Conservation (phyloP, 2,329 filamentous ascomycete genomes). For the Penicillium occitanis region DNA sequence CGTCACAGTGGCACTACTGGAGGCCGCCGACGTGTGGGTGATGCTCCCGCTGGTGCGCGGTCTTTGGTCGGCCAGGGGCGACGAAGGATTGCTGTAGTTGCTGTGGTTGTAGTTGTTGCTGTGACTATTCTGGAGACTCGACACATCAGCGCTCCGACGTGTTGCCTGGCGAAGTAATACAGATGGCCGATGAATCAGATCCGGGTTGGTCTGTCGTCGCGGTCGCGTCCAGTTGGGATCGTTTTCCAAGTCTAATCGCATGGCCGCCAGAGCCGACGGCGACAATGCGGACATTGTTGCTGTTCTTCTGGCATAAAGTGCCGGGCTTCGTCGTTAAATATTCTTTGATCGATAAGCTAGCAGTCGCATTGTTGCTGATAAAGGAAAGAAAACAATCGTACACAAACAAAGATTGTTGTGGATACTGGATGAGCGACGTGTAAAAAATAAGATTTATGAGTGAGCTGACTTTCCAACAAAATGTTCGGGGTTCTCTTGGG, state of each 20-base stretch:
- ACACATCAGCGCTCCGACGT: conserved; percentile 22
- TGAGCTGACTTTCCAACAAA: background rate
- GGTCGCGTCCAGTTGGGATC: conserved; percentile 20
- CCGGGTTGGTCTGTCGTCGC: conserved; percentile 24
- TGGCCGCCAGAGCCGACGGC: conserved; percentile 15
- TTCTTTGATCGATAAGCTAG: background rate
- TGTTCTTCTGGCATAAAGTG: conserved; percentile 11
- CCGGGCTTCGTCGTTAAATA: background rate
- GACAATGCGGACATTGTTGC: conserved; percentile 14
- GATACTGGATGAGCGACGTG: background rate
- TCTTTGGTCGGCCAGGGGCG: conserved; percentile 18
- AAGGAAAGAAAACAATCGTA: background rate
- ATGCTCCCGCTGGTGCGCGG: conserved; percentile 20
- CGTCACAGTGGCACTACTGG: conserved; percentile 21
- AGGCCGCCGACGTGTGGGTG: conserved; percentile 21
- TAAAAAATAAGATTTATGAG: conserved; percentile 4
- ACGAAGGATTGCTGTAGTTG: conserved; percentile 7
- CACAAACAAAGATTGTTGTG: conserved; percentile 4
- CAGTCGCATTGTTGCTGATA: conserved; percentile 10
- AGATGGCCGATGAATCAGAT: conserved; percentile 21
- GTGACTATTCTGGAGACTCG: conserved; percentile 5
- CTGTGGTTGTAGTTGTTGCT: background rate
- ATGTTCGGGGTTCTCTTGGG: background rate
- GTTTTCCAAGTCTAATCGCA: conserved; percentile 12
- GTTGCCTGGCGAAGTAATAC: conserved; percentile 22